Evolutionary conservation across 495 filamentous ascomycete species (phyloP), one percentile per base, ranked within the genome.

Genomic region (Apodospora peruviana): DNA sequence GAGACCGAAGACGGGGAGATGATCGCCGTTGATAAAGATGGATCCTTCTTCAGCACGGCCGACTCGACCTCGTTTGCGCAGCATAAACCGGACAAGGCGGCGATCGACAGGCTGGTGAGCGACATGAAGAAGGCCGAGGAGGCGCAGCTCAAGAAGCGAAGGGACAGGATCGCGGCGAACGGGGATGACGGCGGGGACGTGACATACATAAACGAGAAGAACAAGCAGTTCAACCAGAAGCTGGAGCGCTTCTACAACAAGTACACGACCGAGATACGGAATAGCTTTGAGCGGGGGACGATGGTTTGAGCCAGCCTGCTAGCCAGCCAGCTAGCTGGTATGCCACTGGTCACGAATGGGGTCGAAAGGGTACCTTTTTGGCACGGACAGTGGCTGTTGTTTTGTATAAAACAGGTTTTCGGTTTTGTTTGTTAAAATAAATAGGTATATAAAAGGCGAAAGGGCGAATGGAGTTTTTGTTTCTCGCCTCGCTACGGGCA

Each of bases 171-270:
- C 66, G 82, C 79, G 12, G 80, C 87, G 53, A 86, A 88, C 19
- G 82, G 78, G 41, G 81, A 84, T 40, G 88, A 90, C 27, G 81
- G 79, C 24, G 83, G 81, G 21, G 93, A 98, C 64, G 88, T 97
- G 50, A 97, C 94, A 9, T 97, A 94, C 70, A 98, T 98, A 77
- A 98, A 98, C 68, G 90, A 96, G 68, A 96, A 97, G 85, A 95
- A 95, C 75, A 95, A 95, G 75, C 88, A 95, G 74, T 97, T 98
- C 74, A 98, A 98, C 79, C 85, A 93, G 72, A 97, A 97, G 71
- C 69, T 98, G 69, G 75, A 83, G 42, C 78, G 94, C 57, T 97
- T 95, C 67, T 98, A 98, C 68, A 91, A 97, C 73, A 95, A 96
- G 80, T 98, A 98, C 68, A 98, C 93, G 29, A 84, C 85, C 34